Evolutionary conservation across 148 eudicot genomes (phyloP).

Genomic region (Mesembryanthemum crystallinum): DNA sequence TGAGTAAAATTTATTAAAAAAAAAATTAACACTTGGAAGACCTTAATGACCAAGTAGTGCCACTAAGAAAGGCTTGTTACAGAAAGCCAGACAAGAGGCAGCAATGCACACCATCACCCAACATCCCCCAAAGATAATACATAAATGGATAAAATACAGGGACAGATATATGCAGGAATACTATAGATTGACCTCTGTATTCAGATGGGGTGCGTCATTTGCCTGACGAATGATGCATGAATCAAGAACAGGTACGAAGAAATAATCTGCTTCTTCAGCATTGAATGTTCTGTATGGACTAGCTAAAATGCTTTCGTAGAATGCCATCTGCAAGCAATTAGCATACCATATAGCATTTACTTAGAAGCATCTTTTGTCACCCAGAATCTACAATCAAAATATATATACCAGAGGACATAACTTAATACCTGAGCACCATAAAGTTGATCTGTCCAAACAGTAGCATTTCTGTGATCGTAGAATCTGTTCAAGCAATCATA

Average conservation of each 20-base stretch:
- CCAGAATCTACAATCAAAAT: background rate
- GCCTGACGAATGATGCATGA: constrained; percentile 87
- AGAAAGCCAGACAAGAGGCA: background rate
- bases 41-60: background rate
- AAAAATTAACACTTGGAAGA: background rate
- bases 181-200: constrained; percentile 52
- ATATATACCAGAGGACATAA: background rate
- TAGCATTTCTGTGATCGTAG: constrained; percentile 66
- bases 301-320: constrained; percentile 82
- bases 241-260: constrained; percentile 92
- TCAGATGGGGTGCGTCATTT: constrained; percentile 87
- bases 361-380: background rate
- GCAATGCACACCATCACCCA: background rate
- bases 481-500: constrained; percentile 83
- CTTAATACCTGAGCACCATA: constrained; percentile 92
- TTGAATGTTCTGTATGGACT: constrained; percentile 82
- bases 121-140: background rate
- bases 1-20: background rate
- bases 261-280: constrained; percentile 94
- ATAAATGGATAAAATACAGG: background rate
- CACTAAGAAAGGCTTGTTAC: too few species aligned
- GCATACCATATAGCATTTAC: constrained; percentile 13
- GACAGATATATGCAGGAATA: constrained; percentile 9
- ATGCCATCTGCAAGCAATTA: constrained; percentile 67
- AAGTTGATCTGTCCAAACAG: constrained; percentile 87